These are phyloP conservation scores for Xylaria hypoxylon DNA, from an alignment of 2,329 filamentous ascomycete genomes.

Conservation along the genomic window DNA sequence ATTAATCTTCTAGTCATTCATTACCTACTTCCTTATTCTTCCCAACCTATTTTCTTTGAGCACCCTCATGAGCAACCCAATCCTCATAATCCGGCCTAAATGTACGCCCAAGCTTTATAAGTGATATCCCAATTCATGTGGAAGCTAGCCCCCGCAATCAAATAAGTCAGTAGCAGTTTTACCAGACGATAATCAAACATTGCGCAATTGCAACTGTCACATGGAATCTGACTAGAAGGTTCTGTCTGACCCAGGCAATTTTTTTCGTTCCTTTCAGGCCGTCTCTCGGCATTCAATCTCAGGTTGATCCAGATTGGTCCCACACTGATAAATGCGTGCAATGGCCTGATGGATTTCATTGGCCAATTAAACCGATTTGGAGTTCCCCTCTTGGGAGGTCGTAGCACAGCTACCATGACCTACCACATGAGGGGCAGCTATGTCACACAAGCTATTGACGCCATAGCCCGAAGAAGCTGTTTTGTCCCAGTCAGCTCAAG, in stretches of 20 bases:
- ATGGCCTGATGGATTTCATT: slow-evolving; percentile 31
- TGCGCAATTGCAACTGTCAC: not conserved
- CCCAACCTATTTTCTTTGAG: not conserved
- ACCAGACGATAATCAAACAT: slow-evolving; percentile 2
- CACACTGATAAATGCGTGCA: not conserved
- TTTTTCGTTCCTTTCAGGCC: slow-evolving; percentile 14
- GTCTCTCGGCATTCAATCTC: slow-evolving; percentile 13
- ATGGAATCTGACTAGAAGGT: slow-evolving; percentile 13
- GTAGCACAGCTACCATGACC: slow-evolving; percentile 18
- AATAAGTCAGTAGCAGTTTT: not conserved
- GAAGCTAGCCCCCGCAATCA: not conserved
- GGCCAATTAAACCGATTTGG: slow-evolving; percentile 32
- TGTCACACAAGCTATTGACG: slow-evolving; percentile 23
- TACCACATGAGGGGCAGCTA: slow-evolving; percentile 30
- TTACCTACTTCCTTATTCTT: not conserved
- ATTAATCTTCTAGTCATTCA: not conserved
- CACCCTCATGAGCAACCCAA: not conserved
- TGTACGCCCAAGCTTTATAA: not conserved
- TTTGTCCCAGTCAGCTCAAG: not conserved
- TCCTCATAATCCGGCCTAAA: not conserved
- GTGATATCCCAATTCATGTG: not conserved
- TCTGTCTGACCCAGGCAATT: slow-evolving; percentile 5
- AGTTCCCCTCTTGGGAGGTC: slow-evolving; percentile 31
- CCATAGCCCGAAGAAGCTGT: slow-evolving; percentile 15
- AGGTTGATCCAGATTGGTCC: slow-evolving; percentile 19